Conservation (phyloP, 2,329 filamentous ascomycete species). For the Aspergillus floridensis region DNA sequence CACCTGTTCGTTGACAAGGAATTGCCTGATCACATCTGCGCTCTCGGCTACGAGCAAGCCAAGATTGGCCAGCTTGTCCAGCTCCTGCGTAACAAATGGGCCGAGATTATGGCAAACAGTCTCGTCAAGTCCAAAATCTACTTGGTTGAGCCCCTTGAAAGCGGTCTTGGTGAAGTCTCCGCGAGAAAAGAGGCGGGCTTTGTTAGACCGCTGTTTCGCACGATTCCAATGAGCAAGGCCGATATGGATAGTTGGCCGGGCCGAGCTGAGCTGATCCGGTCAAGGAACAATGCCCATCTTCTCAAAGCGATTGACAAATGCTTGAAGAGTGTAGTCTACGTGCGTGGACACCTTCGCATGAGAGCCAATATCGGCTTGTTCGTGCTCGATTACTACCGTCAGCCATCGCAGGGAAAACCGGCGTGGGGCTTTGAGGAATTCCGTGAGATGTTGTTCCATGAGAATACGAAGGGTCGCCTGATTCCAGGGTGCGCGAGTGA, state of each 20-base stretch:
- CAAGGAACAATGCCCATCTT: slow-evolving; percentile 32
- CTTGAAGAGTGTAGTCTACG: slow-evolving; percentile 31
- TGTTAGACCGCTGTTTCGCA: slow-evolving; percentile 23
- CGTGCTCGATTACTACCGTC: slow-evolving; percentile 37
- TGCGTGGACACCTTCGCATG: slow-evolving; percentile 40
- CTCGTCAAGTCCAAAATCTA: slow-evolving; percentile 34
- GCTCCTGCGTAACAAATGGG: slow-evolving; percentile 28
- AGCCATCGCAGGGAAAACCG: slow-evolving; percentile 23
- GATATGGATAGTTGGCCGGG: slow-evolving; percentile 23
- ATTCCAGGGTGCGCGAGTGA: slow-evolving; percentile 36
- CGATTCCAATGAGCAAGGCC: slow-evolving; percentile 13
- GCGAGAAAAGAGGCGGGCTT: slow-evolving; percentile 21
- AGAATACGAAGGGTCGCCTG: slow-evolving; percentile 37
- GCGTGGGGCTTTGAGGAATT: slow-evolving; percentile 41
- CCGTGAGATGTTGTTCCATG: slow-evolving; percentile 38
- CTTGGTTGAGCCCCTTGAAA: slow-evolving; percentile 30
- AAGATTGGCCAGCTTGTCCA: slow-evolving; percentile 38
- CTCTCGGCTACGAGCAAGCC: slow-evolving; percentile 32
- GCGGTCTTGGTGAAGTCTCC: slow-evolving; percentile 24
- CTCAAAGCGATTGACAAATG: slow-evolving; percentile 30
- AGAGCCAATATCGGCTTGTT: slow-evolving; percentile 44
- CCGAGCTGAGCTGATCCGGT: slow-evolving; percentile 21
- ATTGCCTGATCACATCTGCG: slow-evolving; percentile 29
- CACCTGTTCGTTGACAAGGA: slow-evolving; percentile 40
- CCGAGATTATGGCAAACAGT: slow-evolving; percentile 26